Base-by-base conservation (phyloP, 768 basidiomycete genomes). In the Naganishia onofrii region DNA sequence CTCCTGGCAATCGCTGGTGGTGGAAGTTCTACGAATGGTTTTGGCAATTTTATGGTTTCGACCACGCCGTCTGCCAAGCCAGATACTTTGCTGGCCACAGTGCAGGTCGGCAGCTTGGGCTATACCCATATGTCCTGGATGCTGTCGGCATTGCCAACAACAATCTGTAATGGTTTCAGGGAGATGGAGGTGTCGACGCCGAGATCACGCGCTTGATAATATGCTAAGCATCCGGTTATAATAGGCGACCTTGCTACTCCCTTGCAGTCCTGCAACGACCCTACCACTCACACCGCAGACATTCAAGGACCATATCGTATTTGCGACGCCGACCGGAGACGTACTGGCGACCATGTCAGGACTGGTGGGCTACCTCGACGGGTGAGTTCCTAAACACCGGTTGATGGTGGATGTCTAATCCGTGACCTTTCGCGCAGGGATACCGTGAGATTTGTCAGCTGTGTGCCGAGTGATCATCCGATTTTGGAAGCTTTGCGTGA, bases 241-340 rank as follows among this genome's bases (percentile, higher is more conserved):
- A 2, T 75, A 95, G 92, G 89, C 90, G 3, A 88, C 90, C 0
- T 77, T 99, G 13, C 82, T 97, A 19, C 84, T 97, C 0, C 94
- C 94, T 0, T 78, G 90, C 60, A 83, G 85, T 54, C 77, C 82
- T 7, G 82, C 85, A 2, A 78, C 84, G 17, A 83, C 85, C 23
- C 85, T 87, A 21, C 83, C 83, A 58, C 84, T 92, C 64, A 89
- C 89, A 0, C 81, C 87, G 0, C 89, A 92, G 2, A 88, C 93
- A 68, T 82, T 96, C 34, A 87, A 86, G 76, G 93, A 96, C 76
- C 95, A 99, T 77, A 80, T 95, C 68, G 82, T 87, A 34, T 84
- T 92, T 36, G 87, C 85, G 74, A 87, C 90, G 64, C 83, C 83
- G 28, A 77, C 75, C 53, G 52, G 71, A 55, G 78, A 83, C 56